These are phyloP conservation scores for Phytophthora litchii DNA, from an alignment of 352 stramenopile genomes.

Conservation along the genomic window DNA sequence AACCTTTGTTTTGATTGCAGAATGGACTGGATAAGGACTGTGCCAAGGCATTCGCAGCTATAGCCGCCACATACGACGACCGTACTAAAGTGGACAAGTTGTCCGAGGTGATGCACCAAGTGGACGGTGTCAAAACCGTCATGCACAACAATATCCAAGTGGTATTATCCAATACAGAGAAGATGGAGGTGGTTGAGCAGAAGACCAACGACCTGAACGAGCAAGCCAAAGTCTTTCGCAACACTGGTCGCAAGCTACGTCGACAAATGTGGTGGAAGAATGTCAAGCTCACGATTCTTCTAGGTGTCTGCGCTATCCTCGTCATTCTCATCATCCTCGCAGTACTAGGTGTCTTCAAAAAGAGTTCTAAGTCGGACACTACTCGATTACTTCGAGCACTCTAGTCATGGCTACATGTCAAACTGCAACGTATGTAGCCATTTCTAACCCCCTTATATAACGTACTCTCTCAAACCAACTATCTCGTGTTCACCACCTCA, in stretches of 20 bases:
- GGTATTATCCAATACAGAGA: slow-evolving; percentile 87
- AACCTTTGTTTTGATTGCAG: slow-evolving; percentile 27
- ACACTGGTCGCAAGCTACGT: slow-evolving; percentile 79
- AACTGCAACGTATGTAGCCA: slow-evolving; percentile 22
- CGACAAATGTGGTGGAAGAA: slow-evolving; percentile 90
- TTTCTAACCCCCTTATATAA: slow-evolving; percentile 16
- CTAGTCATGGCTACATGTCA: slow-evolving; percentile 10
- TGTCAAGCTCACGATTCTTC: slow-evolving; percentile 73
- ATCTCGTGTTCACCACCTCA: neutral
- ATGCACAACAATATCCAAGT: slow-evolving; percentile 92
- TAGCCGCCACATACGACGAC: slow-evolving; percentile 81
- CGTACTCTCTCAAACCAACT: neutral
- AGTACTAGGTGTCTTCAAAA: slow-evolving; percentile 78
- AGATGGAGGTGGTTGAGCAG: slow-evolving; percentile 89
- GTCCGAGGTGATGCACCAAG: slow-evolving; percentile 82
- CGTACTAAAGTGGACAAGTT: slow-evolving; percentile 89
- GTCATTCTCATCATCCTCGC: slow-evolving; percentile 81
- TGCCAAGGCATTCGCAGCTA: slow-evolving; percentile 59
- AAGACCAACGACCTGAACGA: slow-evolving; percentile 90
- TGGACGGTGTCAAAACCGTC: slow-evolving; percentile 80
- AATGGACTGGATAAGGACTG: slow-evolving; percentile 83
- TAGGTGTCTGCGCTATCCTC: slow-evolving; percentile 66
- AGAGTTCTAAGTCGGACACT: slow-evolving; percentile 38
- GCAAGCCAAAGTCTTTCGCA: slow-evolving; percentile 87
- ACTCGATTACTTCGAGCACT: slow-evolving; percentile 24